Conservation (phyloP, 768 basidiomycete genomes). For the Suillus cothurnatus region DNA sequence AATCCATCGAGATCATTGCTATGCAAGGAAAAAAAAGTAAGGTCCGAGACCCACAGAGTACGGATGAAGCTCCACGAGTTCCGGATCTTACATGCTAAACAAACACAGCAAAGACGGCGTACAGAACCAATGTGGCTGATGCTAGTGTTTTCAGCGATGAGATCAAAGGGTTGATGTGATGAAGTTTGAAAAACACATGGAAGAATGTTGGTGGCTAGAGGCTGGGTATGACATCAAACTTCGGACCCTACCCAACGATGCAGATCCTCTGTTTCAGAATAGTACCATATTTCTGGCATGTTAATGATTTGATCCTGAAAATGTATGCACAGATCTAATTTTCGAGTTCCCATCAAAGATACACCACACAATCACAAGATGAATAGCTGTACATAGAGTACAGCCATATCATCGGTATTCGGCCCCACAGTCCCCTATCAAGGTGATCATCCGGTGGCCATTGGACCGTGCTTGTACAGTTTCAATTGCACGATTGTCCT, state of each 20-base stretch:
- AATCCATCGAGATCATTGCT: background rate
- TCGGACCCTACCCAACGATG: background rate
- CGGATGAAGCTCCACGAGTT: conserved; percentile 1
- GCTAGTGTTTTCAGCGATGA: background rate
- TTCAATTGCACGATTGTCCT: conserved; percentile 67
- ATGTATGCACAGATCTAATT: conserved; percentile 1
- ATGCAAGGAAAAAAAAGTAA: conserved; percentile 1
- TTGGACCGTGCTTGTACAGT: conserved; percentile 62
- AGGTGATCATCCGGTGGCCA: conserved; percentile 59
- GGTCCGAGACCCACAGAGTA: background rate
- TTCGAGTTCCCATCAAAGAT: background rate
- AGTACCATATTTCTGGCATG: background rate
- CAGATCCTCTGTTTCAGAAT: conserved; percentile 6
- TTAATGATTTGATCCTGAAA: background rate
- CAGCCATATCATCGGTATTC: conserved; percentile 63
- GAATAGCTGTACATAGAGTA: conserved; percentile 6
- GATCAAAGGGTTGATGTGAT: background rate
- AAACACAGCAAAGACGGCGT: background rate
- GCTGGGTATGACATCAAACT: background rate
- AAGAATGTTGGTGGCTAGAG: background rate
- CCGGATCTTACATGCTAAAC: conserved; percentile 4
- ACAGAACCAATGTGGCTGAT: background rate
- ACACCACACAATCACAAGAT: conserved; percentile 9
- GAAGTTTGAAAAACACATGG: background rate
- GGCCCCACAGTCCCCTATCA: conserved; percentile 82